Percentiles rank a stretch among this genome's conserved stretches.
These are phyloP conservation scores for Fusarium oligoseptatum DNA, from an alignment of 2,329 filamentous ascomycete species.

Conservation along the genomic window DNA sequence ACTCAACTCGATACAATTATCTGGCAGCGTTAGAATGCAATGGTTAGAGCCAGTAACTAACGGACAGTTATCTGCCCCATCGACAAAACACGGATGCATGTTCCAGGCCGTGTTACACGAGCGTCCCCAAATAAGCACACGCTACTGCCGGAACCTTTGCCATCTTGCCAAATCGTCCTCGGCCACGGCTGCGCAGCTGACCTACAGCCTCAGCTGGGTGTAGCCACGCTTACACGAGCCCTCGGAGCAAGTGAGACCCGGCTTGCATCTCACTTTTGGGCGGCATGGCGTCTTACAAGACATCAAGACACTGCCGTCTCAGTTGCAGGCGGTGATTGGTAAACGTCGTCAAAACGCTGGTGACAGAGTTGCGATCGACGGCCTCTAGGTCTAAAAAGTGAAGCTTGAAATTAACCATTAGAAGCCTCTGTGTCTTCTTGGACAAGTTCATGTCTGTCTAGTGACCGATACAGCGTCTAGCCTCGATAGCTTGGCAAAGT, in stretches of 20 bases:
- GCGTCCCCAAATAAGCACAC: neutral
- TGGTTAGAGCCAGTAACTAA: neutral
- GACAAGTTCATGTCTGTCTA: conserved; percentile 17
- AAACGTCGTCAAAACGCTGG: neutral
- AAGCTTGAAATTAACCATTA: conserved; percentile 8
- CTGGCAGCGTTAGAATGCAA: neutral
- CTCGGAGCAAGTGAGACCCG: conserved; percentile 26
- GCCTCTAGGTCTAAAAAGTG: neutral
- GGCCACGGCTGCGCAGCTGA: conserved; percentile 12
- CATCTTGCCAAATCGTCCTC: neutral
- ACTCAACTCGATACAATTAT: neutral
- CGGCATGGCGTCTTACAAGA: conserved; percentile 19
- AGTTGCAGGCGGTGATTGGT: conserved; percentile 8
- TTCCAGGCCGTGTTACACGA: neutral
- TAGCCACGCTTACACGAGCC: neutral
- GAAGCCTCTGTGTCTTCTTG: neutral
- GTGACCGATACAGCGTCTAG: conserved; percentile 14
- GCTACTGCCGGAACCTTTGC: neutral
- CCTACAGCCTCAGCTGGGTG: conserved; percentile 1
- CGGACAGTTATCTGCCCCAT: neutral
- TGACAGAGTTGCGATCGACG: conserved; percentile 20
- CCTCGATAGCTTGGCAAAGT: conserved; percentile 23
- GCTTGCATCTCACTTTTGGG: conserved; percentile 6
- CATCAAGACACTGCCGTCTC: neutral
- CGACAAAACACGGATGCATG: neutral